A percentile compares a stretch with the other conserved stretches of the same genome.
Conservation (phyloP, 805 yeast species). For the Cyberlindnera veronae region DNA sequence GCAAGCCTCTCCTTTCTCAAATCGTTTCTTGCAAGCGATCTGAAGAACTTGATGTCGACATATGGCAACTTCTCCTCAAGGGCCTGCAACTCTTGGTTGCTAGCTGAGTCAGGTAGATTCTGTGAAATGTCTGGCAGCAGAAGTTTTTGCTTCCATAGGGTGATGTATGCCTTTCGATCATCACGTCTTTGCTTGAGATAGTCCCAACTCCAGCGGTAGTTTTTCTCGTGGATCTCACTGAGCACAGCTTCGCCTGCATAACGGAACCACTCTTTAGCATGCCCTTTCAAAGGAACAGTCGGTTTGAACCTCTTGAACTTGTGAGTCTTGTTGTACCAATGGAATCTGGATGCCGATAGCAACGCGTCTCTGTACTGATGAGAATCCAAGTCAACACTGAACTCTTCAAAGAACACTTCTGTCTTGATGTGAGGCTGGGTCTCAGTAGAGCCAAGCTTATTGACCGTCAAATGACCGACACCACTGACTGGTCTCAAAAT, state of each 20-base stretch:
- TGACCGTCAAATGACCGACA: conserved; percentile 73
- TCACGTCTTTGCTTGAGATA: conserved; percentile 67
- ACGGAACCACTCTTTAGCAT: conserved; percentile 77
- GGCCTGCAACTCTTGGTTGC: conserved; percentile 38
- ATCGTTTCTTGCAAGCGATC: conserved; percentile 73
- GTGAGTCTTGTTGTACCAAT: conserved; percentile 71
- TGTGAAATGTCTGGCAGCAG: conserved; percentile 31
- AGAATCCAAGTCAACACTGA: conserved; percentile 82
- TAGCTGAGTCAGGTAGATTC: conserved; percentile 32
- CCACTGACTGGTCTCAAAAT: conserved; percentile 88
- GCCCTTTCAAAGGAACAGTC: conserved; percentile 41
- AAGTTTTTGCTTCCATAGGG: conserved; percentile 62
- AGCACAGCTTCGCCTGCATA: conserved; percentile 77
- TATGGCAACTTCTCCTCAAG: conserved; percentile 60
- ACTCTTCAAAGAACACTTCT: conserved; percentile 79
- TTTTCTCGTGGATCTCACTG: conserved; percentile 76
- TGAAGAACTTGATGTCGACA: conserved; percentile 81
- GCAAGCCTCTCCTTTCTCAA: conserved; percentile 50
- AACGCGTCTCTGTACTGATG: conserved; percentile 80
- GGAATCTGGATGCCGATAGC: conserved; percentile 77
- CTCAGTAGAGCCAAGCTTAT: conserved; percentile 74
- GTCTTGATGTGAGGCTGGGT: conserved; percentile 65
- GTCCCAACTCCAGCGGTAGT: conserved; percentile 88
- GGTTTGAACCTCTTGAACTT: conserved; percentile 76
- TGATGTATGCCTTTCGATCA: conserved; percentile 63